Evolutionary conservation across 192 early-diverging fungal genomes (phyloP).

Genomic region (Linnemannia schmuckeri): DNA sequence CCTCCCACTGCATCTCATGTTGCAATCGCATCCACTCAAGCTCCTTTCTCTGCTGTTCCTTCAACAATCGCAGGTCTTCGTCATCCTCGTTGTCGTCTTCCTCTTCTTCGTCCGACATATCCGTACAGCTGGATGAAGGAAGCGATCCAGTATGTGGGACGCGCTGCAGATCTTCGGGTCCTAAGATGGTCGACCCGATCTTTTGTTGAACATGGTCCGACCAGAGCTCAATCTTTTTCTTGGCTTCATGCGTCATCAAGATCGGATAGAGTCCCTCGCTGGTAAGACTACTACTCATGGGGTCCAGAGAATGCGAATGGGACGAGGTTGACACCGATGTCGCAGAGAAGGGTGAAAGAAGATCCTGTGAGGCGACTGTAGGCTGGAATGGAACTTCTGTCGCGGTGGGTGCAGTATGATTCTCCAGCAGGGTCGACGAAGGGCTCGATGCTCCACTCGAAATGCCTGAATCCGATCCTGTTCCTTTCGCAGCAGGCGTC

Average conservation of each 20-base stretch:
- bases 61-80: background rate
- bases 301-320: background rate
- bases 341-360: background rate
- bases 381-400: background rate
- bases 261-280: slow-evolving; percentile 9
- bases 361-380: background rate
- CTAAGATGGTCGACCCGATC: background rate
- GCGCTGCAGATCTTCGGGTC: background rate
- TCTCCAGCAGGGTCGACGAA: background rate
- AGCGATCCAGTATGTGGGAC: background rate
- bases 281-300: slow-evolving; percentile 21
- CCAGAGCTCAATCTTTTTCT: slow-evolving; percentile 19
- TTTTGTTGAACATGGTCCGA: slow-evolving; percentile 9
- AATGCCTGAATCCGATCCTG: slow-evolving; percentile 16
- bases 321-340: background rate
- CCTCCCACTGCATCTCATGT: slow-evolving; percentile 16
- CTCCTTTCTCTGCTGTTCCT: slow-evolving; percentile 4
- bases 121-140: background rate
- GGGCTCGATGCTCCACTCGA: slow-evolving; percentile 20
- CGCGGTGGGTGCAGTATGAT: background rate
- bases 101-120: background rate
- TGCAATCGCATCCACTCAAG: slow-evolving; percentile 19
- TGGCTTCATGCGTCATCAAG: slow-evolving; percentile 13
- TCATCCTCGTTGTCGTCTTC: slow-evolving; percentile 9
- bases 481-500: background rate